phyloP scores from a whole-genome alignment of 768 basidiomycete genomes.

The Mycena floridula region DNA sequence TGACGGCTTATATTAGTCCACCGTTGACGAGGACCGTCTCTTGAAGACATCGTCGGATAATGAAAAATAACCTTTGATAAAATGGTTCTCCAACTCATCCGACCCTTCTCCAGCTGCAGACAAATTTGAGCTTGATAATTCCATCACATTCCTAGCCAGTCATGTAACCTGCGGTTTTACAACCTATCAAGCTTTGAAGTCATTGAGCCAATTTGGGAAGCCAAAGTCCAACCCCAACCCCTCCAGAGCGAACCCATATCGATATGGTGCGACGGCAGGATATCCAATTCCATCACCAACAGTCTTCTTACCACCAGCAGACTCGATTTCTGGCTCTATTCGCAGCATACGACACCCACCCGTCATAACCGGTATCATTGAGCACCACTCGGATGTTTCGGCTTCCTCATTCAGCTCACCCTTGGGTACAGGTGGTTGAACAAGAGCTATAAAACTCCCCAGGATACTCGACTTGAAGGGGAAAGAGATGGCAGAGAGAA shows the following conservation, averaged over 20 bases:
- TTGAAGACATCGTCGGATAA: no score
- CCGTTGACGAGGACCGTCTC: no score
- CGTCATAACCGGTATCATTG: conserved; percentile 10
- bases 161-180: no score
- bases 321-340: conserved; percentile 9
- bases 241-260: conserved; percentile 9
- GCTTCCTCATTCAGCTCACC: conserved; percentile 16
- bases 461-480: conserved; percentile 12
- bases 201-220: no score
- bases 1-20: no score
- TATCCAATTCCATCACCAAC: conserved; percentile 20
- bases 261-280: conserved; percentile 20
- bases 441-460: conserved; percentile 9
- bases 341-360: conserved; percentile 8
- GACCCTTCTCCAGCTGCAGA: no score
- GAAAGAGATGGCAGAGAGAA: conserved; percentile 19
- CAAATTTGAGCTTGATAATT: no score
- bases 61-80: no score
- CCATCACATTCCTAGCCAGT: no score
- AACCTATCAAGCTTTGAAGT: no score
- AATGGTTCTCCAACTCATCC: no score
- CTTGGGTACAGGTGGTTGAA: conserved; percentile 20
- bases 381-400: conserved; percentile 14
- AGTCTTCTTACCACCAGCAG: conserved; percentile 1
- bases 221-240: conserved; percentile 8